Evolutionary conservation across 176 grass and related monocot genomes (phyloP), one percentile per base, ranked within the genome.

Genomic region (Cenchrus purpureus): DNA sequence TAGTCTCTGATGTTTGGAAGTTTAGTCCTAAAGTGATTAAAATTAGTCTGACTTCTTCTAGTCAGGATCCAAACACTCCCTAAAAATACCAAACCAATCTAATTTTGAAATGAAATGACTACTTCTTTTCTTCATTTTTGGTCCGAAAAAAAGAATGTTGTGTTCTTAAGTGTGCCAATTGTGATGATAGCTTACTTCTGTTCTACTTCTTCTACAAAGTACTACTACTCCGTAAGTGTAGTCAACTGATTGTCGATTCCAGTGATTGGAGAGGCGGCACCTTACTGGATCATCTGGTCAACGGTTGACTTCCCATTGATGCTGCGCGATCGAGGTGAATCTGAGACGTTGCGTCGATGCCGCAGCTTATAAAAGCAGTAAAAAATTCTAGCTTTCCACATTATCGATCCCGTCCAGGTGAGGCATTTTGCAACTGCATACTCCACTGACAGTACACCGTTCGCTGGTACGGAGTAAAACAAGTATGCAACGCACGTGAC

Each of bases 291-390:
- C 63, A 37, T 2, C 29, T 59, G 15, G 74, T 37, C 31, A 70
- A 59, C 70, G 20, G 16, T 54, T 84, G 32, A 45, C 60, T 45
- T 76, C 66, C 0, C 32, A 43, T 31, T 13, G 31, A 54, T 76
- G 71, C 31, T 22, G 40, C 16, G 71, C 34, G 16, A 67, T 37
- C 58, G 29, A 44, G 14, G 48, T 31, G 62, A 66, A 76, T 55
- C 32, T 67, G 37, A 84, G 71, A 73, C 71, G 71, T 13, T n/a
- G 63, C 32, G 54, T 80, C 42, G 78, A 52, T 37, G 64, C 17
- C 68, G 64, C 63, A 80, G 29, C 78, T 67, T 9, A 50, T 46
- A 46, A 62, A 68, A 54, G 6, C 48, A 67, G n/a, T 53, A 52
- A 22, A 40, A 54, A 3, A 25, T 25, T 68, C 53, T 68, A 37